A percentile compares a stretch with the other conserved stretches of the same genome.
phyloP scores from a whole-genome alignment of 495 filamentous ascomycete genomes.

The Cetradonia linearis region DNA sequence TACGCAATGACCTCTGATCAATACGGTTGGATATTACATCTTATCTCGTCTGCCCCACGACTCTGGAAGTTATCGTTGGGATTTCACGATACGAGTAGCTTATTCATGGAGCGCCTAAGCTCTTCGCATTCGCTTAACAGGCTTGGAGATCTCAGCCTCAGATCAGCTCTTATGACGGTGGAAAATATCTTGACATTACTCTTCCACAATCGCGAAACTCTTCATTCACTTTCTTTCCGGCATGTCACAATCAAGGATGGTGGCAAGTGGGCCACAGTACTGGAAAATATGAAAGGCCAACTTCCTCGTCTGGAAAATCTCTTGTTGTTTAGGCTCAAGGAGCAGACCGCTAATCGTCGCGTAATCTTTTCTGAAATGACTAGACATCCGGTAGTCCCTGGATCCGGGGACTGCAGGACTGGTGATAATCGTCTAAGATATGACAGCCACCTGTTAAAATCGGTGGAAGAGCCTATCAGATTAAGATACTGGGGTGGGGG shows the following conservation, averaged over 20 bases:
- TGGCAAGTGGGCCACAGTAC: slow-evolving; percentile 1
- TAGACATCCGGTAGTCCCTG: not conserved
- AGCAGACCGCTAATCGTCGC: not conserved
- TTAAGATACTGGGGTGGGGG: not conserved
- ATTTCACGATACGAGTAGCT: not conserved
- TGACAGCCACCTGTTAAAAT: slow-evolving; percentile 2
- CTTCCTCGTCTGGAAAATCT: not conserved
- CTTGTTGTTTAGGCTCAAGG: not conserved
- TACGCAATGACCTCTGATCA: not conserved
- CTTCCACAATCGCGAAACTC: not conserved
- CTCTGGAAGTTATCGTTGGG: not conserved
- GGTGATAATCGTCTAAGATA: slow-evolving; percentile 1
- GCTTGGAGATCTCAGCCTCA: not conserved
- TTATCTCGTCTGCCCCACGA: not conserved
- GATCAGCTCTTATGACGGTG: not conserved
- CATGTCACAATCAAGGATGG: not conserved
- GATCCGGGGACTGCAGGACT: not conserved
- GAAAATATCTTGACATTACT: not conserved
- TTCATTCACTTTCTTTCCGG: not conserved
- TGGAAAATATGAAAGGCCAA: not conserved
- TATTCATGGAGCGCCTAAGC: not conserved
- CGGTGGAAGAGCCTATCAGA: not conserved
- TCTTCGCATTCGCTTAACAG: not conserved
- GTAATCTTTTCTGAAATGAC: not conserved
- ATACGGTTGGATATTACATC: not conserved